Evolutionary conservation across 768 basidiomycete genomes (phyloP).

Genomic region (Boletus subparvulus): DNA sequence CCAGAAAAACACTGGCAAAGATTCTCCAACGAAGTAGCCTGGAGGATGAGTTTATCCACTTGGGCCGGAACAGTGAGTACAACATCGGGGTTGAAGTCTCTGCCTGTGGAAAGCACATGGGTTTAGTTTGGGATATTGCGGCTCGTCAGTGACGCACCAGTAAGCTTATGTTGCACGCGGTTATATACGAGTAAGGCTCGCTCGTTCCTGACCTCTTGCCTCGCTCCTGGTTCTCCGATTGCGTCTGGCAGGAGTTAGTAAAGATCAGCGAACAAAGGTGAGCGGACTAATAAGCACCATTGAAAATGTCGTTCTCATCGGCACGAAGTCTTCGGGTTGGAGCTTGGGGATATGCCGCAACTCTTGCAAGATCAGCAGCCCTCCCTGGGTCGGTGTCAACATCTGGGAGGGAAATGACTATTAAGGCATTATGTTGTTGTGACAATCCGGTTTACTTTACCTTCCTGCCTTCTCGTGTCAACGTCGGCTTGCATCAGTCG

Average conservation of each 20-base stretch:
- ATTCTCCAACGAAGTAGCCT: constrained; percentile 92
- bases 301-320: constrained; percentile 93
- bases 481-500: constrained; percentile 84
- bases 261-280: background rate
- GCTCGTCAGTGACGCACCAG: constrained; percentile 49
- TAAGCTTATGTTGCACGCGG: constrained; percentile 93
- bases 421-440: constrained; percentile 3
- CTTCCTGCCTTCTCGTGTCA: constrained; percentile 68
- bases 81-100: constrained; percentile 88
- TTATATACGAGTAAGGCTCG: constrained; percentile 90
- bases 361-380: constrained; percentile 61
- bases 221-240: constrained; percentile 54
- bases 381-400: constrained; percentile 51
- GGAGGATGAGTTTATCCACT: constrained; percentile 89
- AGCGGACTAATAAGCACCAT: constrained; percentile 52
- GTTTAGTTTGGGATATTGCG: background rate
- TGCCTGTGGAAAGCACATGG: constrained; percentile 48
- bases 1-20: constrained; percentile 96
- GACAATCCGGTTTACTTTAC: constrained; percentile 34
- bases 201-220: constrained; percentile 87
- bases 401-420: constrained; percentile 25
- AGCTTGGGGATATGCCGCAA: constrained; percentile 73
- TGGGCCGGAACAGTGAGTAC: constrained; percentile 74
- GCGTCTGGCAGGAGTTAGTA: constrained; percentile 30
- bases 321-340: constrained; percentile 81